Percentiles rank a stretch among this genome's conserved stretches.
Evolutionary conservation across 352 stramenopile species (phyloP).

Genomic region (Peronospora belbahrii): DNA sequence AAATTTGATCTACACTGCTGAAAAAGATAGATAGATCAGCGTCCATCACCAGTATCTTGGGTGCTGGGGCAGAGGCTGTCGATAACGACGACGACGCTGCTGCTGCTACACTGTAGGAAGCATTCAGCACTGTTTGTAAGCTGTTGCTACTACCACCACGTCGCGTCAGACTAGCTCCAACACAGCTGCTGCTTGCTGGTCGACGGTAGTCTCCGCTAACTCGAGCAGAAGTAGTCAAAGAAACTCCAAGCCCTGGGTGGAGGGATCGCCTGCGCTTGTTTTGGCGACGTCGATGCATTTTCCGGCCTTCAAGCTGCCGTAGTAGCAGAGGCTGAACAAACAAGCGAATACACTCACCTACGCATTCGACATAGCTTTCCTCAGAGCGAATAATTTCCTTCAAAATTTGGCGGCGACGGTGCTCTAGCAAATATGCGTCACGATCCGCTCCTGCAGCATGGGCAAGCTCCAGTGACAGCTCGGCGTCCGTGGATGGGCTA

Average conservation of each 20-base stretch:
- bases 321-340: slow-evolving; percentile 79
- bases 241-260: slow-evolving; percentile 33
- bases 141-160: slow-evolving; percentile 40
- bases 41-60: slow-evolving; percentile 67
- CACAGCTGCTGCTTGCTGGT: slow-evolving; percentile 28
- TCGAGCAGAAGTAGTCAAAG: slow-evolving; percentile 12
- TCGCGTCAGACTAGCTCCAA: slow-evolving; percentile 20
- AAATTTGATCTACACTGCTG: slow-evolving; percentile 83
- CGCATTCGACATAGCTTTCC: slow-evolving; percentile 73
- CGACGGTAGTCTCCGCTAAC: slow-evolving; percentile 10
- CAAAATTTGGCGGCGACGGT: slow-evolving; percentile 62
- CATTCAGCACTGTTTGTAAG: slow-evolving; percentile 35
- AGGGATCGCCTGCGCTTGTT: slow-evolving; percentile 57
- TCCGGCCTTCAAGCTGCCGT: slow-evolving; percentile 70
- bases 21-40: slow-evolving; percentile 85
- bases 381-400: slow-evolving; percentile 81
- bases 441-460: slow-evolving; percentile 26
- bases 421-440: slow-evolving; percentile 51
- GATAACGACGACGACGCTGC: slow-evolving; percentile 23
- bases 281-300: slow-evolving; percentile 52
- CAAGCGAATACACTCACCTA: slow-evolving; percentile 77
- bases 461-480: slow-evolving; percentile 28
- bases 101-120: slow-evolving; percentile 22
- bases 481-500: slow-evolving; percentile 21
- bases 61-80: slow-evolving; percentile 9